Base-by-base conservation (phyloP, 2,329 filamentous ascomycete species). In the Epicoccum nigrum region DNA sequence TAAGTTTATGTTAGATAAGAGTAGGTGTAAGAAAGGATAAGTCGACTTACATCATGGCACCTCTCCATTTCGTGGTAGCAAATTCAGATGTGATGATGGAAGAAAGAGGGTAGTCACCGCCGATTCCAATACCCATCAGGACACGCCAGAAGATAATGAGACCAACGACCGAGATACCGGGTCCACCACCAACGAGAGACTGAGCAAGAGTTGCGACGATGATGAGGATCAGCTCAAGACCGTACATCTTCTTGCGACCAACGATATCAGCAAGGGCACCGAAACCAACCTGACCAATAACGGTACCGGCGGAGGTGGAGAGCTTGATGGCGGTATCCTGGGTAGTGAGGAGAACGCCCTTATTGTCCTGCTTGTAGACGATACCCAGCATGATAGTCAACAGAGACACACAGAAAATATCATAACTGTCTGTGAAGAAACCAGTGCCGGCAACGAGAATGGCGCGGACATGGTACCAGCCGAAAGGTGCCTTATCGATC, bases 251-350 rank as follows among this genome's bases (percentile, higher is more conserved):
- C 80, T 91, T 90, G 53, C 89, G 86, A 40, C 90, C 90, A 45
- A 93, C 83, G 9, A 87, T 77, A 76, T 95, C 86, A 67, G 90
- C 90, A 4, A 71, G 65, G 13, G 64, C 64, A 41, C 68, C 68
- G 68, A 95, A 95, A 37, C 84, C 84, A 31, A 95, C 76, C 76
- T 95, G 91, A 37, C 90, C 91, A 41, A 95, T 76, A 47, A 95
- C 89, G 23, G 90, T 95, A 57, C 91, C 91, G 55, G 86, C 88
- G 19, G 89, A 92, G 13, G 90, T 94, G 13, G 90, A 84, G 44
- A 92, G 85, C 78, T 95, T 95, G 79, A 95, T 92, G 27, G 89
- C 89, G 1, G 86, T 93, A 64, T 94, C 89, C n/a, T 88, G 84
- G 37, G 72, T 78, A 16, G 81, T 78, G 7, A 87, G 84, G 64